These are phyloP conservation scores for Oryza brachyantha DNA, from an alignment of 176 grass and related monocot genomes.

Conservation along the genomic window DNA sequence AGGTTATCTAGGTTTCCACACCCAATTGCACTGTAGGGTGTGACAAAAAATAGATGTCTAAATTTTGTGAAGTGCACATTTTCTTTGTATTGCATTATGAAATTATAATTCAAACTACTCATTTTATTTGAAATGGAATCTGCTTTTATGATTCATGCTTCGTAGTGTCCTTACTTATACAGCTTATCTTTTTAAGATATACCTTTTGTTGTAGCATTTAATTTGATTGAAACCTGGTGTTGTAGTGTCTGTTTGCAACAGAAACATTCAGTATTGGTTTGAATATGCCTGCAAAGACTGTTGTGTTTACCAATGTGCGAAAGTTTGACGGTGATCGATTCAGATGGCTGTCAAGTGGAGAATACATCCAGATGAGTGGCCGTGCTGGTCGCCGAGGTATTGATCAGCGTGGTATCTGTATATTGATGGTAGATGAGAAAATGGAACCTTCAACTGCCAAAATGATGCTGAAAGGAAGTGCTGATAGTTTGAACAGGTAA, in stretches of 20 bases:
- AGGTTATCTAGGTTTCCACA: not conserved
- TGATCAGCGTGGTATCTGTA: conserved; percentile 91
- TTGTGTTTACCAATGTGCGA: conserved; percentile 92
- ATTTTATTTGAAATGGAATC: conserved; percentile 11
- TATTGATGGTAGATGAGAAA: conserved; percentile 97
- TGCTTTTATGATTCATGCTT: not conserved
- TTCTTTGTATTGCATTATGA: not conserved
- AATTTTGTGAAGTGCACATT: not conserved
- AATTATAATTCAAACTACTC: conserved; percentile 2
- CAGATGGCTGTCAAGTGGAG: conserved; percentile 91
- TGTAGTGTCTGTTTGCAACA: conserved; percentile 94
- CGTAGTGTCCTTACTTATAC: not conserved
- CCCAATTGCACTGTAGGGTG: not conserved
- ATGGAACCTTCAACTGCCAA: conserved; percentile 95
- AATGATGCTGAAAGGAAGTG: conserved; percentile 90
- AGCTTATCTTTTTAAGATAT: not conserved
- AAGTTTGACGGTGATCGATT: conserved; percentile 96
- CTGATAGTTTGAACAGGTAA: conserved; percentile 97
- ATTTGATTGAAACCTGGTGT: conserved; percentile 29
- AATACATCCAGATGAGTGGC: conserved; percentile 99
- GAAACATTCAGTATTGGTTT: conserved; percentile 99
- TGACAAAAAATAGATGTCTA: not conserved
- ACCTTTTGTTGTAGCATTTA: not conserved
- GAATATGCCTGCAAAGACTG: conserved; percentile 99
- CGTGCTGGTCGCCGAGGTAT: conserved; percentile 92